Percentiles rank a stretch among this genome's conserved stretches.
Evolutionary conservation across 2,329 filamentous ascomycete species (phyloP).

Genomic region (Beauveria sp.): DNA sequence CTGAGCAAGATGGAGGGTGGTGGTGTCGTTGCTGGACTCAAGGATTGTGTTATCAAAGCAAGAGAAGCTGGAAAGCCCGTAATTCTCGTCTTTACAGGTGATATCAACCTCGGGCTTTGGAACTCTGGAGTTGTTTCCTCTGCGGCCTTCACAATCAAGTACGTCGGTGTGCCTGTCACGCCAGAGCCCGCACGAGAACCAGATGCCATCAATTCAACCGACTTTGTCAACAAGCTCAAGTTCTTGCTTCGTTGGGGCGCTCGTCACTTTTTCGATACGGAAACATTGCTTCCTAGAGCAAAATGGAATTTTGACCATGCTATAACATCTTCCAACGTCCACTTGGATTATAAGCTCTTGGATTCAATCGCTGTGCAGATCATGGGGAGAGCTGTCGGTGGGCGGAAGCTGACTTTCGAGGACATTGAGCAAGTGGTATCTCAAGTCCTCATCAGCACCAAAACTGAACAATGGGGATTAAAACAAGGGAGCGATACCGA

Average conservation of each 20-base stretch:
- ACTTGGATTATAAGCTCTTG: neutral
- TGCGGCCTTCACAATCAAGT: neutral
- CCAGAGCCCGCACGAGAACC: neutral
- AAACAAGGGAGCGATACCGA: neutral
- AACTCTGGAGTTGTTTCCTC: neutral
- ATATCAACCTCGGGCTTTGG: fast-evolving
- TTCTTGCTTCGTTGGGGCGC: neutral
- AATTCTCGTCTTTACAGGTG: neutral
- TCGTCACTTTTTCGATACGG: neutral
- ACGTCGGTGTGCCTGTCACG: neutral
- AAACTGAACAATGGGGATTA: neutral
- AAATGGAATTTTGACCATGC: neutral
- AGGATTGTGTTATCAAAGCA: neutral
- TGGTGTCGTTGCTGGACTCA: neutral
- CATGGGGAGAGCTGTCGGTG: neutral
- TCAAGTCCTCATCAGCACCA: neutral
- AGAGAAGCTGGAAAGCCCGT: neutral
- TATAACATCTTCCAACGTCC: too few relatives aligned
- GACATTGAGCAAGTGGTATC: neutral
- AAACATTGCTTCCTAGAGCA: neutral
- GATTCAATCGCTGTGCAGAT: neutral
- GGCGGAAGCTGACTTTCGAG: neutral
- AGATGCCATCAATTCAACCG: neutral
- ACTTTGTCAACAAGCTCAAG: neutral
- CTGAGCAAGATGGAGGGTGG: too few relatives aligned